Evolutionary conservation across 2,329 filamentous ascomycete species (phyloP).

Genomic region (Exophiala calicioides): DNA sequence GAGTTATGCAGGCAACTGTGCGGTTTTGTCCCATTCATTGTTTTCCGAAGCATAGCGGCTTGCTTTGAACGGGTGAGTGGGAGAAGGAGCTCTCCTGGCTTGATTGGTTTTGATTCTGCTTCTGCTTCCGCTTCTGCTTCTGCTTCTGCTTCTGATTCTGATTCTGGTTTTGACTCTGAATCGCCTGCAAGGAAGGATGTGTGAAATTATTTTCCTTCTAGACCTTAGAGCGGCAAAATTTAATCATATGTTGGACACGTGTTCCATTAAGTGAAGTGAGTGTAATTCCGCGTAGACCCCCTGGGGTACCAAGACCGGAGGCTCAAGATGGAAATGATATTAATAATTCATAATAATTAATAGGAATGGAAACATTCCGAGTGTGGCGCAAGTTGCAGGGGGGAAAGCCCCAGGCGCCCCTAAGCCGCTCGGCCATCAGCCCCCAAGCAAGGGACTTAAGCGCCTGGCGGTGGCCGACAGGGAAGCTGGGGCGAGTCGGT

Average conservation of each 20-base stretch:
- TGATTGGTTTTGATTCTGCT: constrained; percentile 1
- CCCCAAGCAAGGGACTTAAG: too few relatives aligned
- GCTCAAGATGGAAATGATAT: too few relatives aligned
- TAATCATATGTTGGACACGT: background rate
- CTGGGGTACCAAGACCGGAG: background rate
- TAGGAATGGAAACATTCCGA: background rate
- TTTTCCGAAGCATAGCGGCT: constrained; percentile 20
- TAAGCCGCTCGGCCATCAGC: too few relatives aligned
- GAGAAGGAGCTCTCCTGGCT: constrained; percentile 10
- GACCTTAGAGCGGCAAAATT: constrained; percentile 13
- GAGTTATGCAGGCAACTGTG: constrained; percentile 25
- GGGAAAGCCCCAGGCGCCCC: too few relatives aligned
- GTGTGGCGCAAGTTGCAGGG: background rate
- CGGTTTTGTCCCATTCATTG: constrained; percentile 16
- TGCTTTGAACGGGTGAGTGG: constrained; percentile 8
- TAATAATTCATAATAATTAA: too few relatives aligned
- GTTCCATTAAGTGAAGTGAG: background rate
- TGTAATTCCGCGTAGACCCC: background rate
- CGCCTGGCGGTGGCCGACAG: too few relatives aligned
- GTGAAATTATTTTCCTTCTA: constrained; percentile 22
- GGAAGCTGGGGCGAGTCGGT: too few relatives aligned
- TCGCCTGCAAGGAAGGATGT: constrained; percentile 25
- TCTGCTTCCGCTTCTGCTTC: too few relatives aligned
- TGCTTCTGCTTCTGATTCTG: too few relatives aligned
- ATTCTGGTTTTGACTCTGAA: too few relatives aligned